phyloP scores from a whole-genome alignment of 495 filamentous ascomycete species.

The Pseudotulostoma volvatum region DNA sequence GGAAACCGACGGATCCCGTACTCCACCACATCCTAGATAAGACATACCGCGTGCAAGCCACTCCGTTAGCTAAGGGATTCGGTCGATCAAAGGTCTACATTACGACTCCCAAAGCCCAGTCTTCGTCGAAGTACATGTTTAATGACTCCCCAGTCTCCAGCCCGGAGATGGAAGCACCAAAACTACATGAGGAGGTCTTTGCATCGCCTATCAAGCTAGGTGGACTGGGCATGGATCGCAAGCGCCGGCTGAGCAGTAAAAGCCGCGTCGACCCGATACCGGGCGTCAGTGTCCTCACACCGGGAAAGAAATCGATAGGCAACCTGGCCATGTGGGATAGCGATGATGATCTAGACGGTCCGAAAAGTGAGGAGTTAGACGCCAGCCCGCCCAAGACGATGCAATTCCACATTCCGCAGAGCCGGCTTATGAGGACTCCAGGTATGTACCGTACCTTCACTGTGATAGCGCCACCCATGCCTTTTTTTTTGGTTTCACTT shows the following conservation, averaged over 20 bases:
- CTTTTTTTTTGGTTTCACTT: too few species aligned
- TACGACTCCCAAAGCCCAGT: slow-evolving; percentile 18
- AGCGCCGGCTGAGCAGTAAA: slow-evolving; percentile 15
- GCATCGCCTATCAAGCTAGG: slow-evolving; percentile 42
- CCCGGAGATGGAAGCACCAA: slow-evolving; percentile 61
- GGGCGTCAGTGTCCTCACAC: slow-evolving; percentile 66
- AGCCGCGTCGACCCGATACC: slow-evolving; percentile 38
- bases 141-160: slow-evolving; percentile 53
- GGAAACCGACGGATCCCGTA: slow-evolving; percentile 46
- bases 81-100: slow-evolving; percentile 21
- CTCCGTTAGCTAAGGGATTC: slow-evolving; percentile 47
- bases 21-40: slow-evolving; percentile 83
- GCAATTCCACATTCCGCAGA: slow-evolving; percentile 83
- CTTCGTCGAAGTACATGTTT: slow-evolving; percentile 13
- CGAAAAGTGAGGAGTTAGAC: slow-evolving; percentile 40
- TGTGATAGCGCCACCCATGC: too few species aligned
- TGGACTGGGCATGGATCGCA: slow-evolving; percentile 13
- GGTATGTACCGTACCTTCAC: slow-evolving; percentile 36
- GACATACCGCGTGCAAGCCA: slow-evolving; percentile 84
- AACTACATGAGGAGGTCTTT: slow-evolving; percentile 73
- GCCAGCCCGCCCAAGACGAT: slow-evolving; percentile 94
- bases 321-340: slow-evolving; percentile 43
- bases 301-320: slow-evolving; percentile 22
- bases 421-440: slow-evolving; percentile 76
- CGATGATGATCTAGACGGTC: slow-evolving; percentile 37